These are phyloP conservation scores for Ganoderma meredithae DNA, from an alignment of 1,284 basidiomycete genomes.

Conservation along the genomic window DNA sequence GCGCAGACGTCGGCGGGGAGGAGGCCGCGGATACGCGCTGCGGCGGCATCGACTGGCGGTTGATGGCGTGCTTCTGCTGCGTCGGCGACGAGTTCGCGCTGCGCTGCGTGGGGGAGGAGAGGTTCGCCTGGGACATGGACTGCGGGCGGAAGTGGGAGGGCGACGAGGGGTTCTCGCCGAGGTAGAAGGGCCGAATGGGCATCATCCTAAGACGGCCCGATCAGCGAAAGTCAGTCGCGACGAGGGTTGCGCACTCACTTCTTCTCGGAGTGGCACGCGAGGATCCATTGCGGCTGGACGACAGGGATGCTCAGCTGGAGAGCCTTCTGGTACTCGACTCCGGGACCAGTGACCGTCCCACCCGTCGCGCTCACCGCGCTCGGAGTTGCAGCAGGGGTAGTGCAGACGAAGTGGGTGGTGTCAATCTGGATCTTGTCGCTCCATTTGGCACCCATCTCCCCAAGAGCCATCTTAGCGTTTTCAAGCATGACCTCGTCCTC, in stretches of 20 bases:
- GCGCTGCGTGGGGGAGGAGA: conserved; percentile 47
- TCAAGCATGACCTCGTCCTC: conserved; percentile 79
- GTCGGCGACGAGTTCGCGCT: conserved; percentile 46
- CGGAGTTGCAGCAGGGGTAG: conserved; percentile 78
- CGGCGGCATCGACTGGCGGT: conserved; percentile 69
- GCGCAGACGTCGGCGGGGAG: conserved; percentile 44
- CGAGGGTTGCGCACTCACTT: conserved; percentile 57
- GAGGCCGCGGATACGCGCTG: conserved; percentile 48
- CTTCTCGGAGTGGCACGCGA: conserved; percentile 84
- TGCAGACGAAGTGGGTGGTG: conserved; percentile 96
- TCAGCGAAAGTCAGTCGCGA: conserved; percentile 9
- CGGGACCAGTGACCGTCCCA: conserved; percentile 60
- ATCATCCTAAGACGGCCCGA: conserved; percentile 67
- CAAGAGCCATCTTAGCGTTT: conserved; percentile 78
- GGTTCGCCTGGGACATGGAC: conserved; percentile 81
- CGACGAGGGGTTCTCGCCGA: conserved; percentile 68
- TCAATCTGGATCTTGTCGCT: conserved; percentile 95
- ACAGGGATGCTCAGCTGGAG: conserved; percentile 90
- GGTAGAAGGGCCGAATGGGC: conserved; percentile 83
- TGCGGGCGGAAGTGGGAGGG: conserved; percentile 64
- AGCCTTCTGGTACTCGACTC: conserved; percentile 90
- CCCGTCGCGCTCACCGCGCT: conserved; percentile 64
- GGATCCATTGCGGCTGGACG: conserved; percentile 89
- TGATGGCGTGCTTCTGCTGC: conserved; percentile 44
- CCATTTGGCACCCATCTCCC: conserved; percentile 88